Conservation (phyloP, 345 rosid species). For the Mercurialis annua region DNA sequence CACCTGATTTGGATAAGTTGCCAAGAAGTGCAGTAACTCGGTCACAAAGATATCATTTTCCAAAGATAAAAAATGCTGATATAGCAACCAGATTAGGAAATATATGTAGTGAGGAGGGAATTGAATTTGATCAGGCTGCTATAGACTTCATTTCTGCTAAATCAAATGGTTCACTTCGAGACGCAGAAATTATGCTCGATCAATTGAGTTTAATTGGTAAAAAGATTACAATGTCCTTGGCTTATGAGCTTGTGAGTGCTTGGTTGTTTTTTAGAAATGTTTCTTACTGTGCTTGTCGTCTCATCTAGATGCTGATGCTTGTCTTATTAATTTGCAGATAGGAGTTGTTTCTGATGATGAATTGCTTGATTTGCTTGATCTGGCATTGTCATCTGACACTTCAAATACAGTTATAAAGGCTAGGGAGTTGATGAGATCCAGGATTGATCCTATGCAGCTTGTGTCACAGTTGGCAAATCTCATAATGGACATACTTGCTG, state of each 20-base stretch:
- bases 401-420: conserved; percentile 90
- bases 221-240: conserved; percentile 69
- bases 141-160: conserved; percentile 86
- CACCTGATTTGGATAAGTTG: conserved; percentile 79
- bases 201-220: conserved; percentile 89
- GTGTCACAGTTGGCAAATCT: conserved; percentile 89
- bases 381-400: conserved; percentile 88
- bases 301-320: conserved; percentile 9
- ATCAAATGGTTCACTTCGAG: conserved; percentile 89
- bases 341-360: conserved; percentile 96
- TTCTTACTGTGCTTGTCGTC: not conserved
- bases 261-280: conserved; percentile 9
- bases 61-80: conserved; percentile 60
- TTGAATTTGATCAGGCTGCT: conserved; percentile 70
- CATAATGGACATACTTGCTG: conserved; percentile 85
- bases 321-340: conserved; percentile 45
- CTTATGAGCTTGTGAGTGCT: conserved; percentile 79
- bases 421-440: conserved; percentile 88
- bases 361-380: conserved; percentile 81
- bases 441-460: conserved; percentile 93
- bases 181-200: conserved; percentile 94
- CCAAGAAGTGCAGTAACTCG: conserved; percentile 72
- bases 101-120: conserved; percentile 69
- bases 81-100: conserved; percentile 56
- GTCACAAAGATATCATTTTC: conserved; percentile 78